Base-by-base conservation (phyloP, 768 basidiomycete species). In the Suillus decipiens region DNA sequence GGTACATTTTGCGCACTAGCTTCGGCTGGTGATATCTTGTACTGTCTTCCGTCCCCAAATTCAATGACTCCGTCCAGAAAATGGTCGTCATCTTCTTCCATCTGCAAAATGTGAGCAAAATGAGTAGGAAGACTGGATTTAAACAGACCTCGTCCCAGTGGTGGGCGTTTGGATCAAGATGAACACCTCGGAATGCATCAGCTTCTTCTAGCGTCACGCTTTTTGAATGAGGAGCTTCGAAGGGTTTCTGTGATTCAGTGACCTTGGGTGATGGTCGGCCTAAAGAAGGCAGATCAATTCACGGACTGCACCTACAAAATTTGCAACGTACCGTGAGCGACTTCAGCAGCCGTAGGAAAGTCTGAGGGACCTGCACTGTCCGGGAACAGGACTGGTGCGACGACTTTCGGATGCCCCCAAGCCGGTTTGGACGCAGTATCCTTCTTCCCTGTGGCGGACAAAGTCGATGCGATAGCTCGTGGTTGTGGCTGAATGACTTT, bases 281-380 rank as follows among this genome's bases (percentile, higher is more conserved):
- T 55, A 39, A 24, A 39, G 24, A 34, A 28, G 1, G 11, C 3
- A 41, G 28, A 57, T 57, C 24, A 54, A 19, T 60, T 60, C 15
- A n/a, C 54, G 59, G 51, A 45, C 37, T 57, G 58, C 51, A 53
- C 45, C 48, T 61, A 58, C n/a, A 36, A 59, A 37, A 73, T 69
- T 60, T 60, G 59, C 41, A 24, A 79, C 85, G 69, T 68, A 89
- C 93, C 89, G 79, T 89, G 89, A 8, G 93, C 93, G 50, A 95
- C 94, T 79, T 99, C 97, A 42, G 93, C 94, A 53, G 96, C 95
- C 6, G 97, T 99, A 8, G 97, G 97, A 72, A 99, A 99, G 66
- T 99, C 96, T 62, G 79, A 84, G 43, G 79, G 75, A 50, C 77
- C 75, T 28, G 78, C 74, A 57, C 78, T 74, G 50, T 87, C 84